Conservation (phyloP, 176 grass and related monocot genomes). For the Musa troglodytarum region DNA sequence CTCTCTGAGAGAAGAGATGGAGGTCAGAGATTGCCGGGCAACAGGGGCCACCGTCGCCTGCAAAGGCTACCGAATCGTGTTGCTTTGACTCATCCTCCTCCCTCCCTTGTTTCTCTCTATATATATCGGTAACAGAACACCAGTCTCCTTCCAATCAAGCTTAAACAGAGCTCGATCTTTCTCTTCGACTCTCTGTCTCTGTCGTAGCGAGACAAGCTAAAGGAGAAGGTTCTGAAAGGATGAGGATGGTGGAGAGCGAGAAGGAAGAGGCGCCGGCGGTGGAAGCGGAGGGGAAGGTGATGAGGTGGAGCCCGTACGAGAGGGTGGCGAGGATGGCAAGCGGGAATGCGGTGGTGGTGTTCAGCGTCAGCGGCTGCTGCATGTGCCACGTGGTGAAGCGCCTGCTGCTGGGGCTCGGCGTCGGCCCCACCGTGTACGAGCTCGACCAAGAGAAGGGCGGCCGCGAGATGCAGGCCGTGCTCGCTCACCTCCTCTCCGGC, state of each 20-base stretch:
- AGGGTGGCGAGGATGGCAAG: constrained; percentile 58
- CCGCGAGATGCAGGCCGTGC: constrained; percentile 62
- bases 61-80: constrained; percentile 46
- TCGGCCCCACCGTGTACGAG: constrained; percentile 81
- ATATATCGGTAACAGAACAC: background rate
- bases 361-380: constrained; percentile 88
- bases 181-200: background rate
- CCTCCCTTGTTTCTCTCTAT: background rate
- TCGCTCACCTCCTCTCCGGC: constrained; percentile 36
- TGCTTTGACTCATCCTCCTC: constrained; percentile 39
- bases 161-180: background rate
- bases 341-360: constrained; percentile 85
- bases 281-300: constrained; percentile 14
- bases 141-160: background rate
- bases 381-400: constrained; percentile 97
- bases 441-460: constrained; percentile 53
- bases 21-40: constrained; percentile 52
- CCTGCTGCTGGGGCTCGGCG: constrained; percentile 73
- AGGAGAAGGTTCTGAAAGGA: background rate
- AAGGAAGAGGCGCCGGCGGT: constrained; percentile 30
- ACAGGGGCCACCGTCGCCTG: constrained; percentile 33
- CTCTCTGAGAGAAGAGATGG: constrained; percentile 9
- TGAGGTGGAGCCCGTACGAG: constrained; percentile 44
- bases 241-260: constrained; percentile 12
- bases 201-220: no score